These are phyloP conservation scores for Hypoxylon intermedium DNA, from an alignment of 495 filamentous ascomycete species.

Conservation along the genomic window DNA sequence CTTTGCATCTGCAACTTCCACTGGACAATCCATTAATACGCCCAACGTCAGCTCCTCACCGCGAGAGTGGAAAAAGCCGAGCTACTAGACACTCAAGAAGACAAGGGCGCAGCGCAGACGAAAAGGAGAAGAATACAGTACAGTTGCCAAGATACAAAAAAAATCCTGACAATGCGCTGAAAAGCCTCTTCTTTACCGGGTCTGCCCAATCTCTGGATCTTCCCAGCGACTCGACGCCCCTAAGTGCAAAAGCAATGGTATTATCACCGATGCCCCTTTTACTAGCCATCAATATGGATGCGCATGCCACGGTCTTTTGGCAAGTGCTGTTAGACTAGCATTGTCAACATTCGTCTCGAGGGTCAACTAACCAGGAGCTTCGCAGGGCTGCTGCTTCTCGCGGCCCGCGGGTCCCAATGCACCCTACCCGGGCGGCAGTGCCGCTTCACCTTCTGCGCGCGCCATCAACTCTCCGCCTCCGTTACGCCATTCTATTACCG, in stretches of 20 bases:
- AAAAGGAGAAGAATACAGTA: not conserved
- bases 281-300: too few species aligned
- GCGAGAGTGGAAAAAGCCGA: too few species aligned
- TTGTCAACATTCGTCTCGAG: not conserved
- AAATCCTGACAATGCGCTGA: conserved; percentile 29
- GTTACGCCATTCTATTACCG: conserved; percentile 22
- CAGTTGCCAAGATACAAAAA: not conserved
- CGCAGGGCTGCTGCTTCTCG: conserved; percentile 60
- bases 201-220: conserved; percentile 22
- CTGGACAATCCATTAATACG: too few species aligned
- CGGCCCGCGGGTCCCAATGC: conserved; percentile 50
- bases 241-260: conserved; percentile 34
- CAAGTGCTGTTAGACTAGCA: not conserved
- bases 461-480: conserved; percentile 50
- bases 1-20: too few species aligned
- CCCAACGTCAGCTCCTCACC: too few species aligned
- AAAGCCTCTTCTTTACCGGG: conserved; percentile 10
- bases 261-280: not conserved
- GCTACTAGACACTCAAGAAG: too few species aligned
- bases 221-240: conserved; percentile 10
- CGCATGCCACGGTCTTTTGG: not conserved
- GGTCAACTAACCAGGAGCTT: conserved; percentile 12
- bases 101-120: not conserved
- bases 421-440: conserved; percentile 49
- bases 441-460: conserved; percentile 50